Evolutionary conservation across 2,329 filamentous ascomycete genomes (phyloP).

Genomic region (Fusarium nematophilum): DNA sequence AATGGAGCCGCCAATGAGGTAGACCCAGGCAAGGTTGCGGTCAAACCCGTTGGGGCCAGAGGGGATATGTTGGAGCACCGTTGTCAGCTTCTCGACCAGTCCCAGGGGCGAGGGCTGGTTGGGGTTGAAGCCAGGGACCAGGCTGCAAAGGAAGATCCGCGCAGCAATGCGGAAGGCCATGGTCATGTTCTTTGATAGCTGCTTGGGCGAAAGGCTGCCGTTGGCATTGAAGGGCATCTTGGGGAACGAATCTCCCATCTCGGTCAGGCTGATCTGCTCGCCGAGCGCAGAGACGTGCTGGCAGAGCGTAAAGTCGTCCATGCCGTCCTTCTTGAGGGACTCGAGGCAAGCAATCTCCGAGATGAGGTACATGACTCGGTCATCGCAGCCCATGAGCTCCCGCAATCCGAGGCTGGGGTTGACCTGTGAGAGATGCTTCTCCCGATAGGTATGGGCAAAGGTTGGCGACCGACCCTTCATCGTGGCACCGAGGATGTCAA

Average conservation of each 20-base stretch:
- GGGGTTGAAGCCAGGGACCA: slow-evolving; percentile 89
- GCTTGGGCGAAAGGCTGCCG: slow-evolving; percentile 82
- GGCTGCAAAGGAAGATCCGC: slow-evolving; percentile 94
- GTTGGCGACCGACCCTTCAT: slow-evolving; percentile 88
- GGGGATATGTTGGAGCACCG: slow-evolving; percentile 84
- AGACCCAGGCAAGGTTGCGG: slow-evolving; percentile 91
- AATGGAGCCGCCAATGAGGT: slow-evolving; percentile 86
- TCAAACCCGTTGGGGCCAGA: slow-evolving; percentile 86
- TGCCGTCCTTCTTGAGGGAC: slow-evolving; percentile 82
- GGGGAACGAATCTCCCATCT: slow-evolving; percentile 69
- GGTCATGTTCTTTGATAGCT: slow-evolving; percentile 89
- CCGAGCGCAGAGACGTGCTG: slow-evolving; percentile 90
- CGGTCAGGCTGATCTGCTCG: slow-evolving; percentile 85
- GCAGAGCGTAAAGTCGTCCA: slow-evolving; percentile 88
- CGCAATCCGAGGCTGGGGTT: slow-evolving; percentile 77
- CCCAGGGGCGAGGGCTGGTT: slow-evolving; percentile 78
- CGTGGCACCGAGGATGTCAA: slow-evolving; percentile 94
- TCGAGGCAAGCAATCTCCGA: slow-evolving; percentile 97
- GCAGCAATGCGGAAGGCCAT: slow-evolving; percentile 91
- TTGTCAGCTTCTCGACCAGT: slow-evolving; percentile 81
- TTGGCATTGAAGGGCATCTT: slow-evolving; percentile 73
- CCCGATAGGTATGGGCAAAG: slow-evolving; percentile 94
- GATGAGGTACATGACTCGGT: slow-evolving; percentile 97
- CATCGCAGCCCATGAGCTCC: slow-evolving; percentile 97
- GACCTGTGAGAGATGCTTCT: slow-evolving; percentile 82